phyloP scores from a whole-genome alignment of 2,329 filamentous ascomycete species.

The Conoideocrella luteorostrata region DNA sequence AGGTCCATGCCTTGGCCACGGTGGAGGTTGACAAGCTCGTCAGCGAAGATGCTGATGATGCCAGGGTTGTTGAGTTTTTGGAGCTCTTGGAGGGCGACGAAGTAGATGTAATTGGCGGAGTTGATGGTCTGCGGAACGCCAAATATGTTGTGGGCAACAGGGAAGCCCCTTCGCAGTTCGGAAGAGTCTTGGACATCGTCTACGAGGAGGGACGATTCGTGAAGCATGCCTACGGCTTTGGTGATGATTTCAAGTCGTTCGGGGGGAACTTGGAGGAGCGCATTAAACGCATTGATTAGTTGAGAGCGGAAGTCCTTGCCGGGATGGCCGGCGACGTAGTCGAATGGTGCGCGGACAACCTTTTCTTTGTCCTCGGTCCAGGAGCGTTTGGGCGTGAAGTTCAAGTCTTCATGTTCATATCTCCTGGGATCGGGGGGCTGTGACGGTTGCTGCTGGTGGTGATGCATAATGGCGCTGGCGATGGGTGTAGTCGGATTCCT shows the following conservation, averaged over 20 bases:
- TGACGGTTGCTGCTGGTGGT: slow-evolving; percentile 26
- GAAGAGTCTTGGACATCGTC: slow-evolving; percentile 86
- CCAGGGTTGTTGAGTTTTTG: slow-evolving; percentile 62
- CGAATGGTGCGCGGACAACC: slow-evolving; percentile 70
- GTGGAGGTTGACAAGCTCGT: slow-evolving; percentile 79
- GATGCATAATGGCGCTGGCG: slow-evolving; percentile 20
- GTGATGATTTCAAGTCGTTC: slow-evolving; percentile 69
- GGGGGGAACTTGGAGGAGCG: slow-evolving; percentile 68
- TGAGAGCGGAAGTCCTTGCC: slow-evolving; percentile 81
- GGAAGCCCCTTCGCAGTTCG: slow-evolving; percentile 67
- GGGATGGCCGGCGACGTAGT: slow-evolving; percentile 72
- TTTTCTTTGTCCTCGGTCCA: slow-evolving; percentile 74
- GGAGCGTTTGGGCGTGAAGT: slow-evolving; percentile 41
- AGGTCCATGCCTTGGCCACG: slow-evolving; percentile 87
- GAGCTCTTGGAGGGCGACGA: slow-evolving; percentile 69
- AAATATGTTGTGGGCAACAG: slow-evolving; percentile 79
- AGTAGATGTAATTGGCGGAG: slow-evolving; percentile 85
- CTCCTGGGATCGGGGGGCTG: slow-evolving; percentile 42
- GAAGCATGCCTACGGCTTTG: slow-evolving; percentile 75
- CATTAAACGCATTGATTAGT: slow-evolving; percentile 75
- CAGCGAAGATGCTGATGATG: slow-evolving; percentile 66
- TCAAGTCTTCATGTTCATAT: slow-evolving; percentile 49
- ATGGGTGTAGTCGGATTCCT: slow-evolving; percentile 2
- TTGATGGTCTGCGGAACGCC: slow-evolving; percentile 86
- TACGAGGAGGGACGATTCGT: slow-evolving; percentile 75